Evolutionary conservation across 306 rosid genomes (phyloP).

Genomic region (Gillenia trifoliata): DNA sequence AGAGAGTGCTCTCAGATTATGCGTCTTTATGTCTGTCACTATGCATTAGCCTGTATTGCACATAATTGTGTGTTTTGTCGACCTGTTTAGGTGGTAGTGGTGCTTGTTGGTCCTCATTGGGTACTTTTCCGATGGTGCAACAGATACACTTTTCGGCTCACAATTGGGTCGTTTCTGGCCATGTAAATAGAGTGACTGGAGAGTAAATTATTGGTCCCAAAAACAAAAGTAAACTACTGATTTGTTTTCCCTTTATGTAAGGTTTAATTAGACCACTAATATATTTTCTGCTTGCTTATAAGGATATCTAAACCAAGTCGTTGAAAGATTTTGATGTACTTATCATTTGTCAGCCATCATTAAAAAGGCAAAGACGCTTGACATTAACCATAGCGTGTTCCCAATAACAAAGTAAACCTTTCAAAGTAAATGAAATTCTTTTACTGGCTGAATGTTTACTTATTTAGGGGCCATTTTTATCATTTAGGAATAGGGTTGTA

Average conservation of each 20-base stretch:
- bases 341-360: background rate
- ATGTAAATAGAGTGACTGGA: background rate
- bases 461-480: background rate
- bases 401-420: background rate
- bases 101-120: background rate
- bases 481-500: background rate
- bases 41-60: background rate
- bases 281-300: background rate
- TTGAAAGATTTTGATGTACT: background rate
- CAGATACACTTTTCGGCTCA: background rate
- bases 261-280: background rate
- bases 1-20: background rate
- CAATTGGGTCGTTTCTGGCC: background rate
- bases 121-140: background rate
- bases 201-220: background rate
- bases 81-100: background rate
- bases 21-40: background rate
- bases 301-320: background rate
- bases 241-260: background rate
- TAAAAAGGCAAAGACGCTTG: background rate
- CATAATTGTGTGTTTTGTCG: background rate
- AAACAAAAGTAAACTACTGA: background rate
- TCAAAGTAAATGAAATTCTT: background rate
- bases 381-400: background rate
- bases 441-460: background rate